phyloP scores from a whole-genome alignment of 495 filamentous ascomycete species.

The Aspergillus mulundensis region DNA sequence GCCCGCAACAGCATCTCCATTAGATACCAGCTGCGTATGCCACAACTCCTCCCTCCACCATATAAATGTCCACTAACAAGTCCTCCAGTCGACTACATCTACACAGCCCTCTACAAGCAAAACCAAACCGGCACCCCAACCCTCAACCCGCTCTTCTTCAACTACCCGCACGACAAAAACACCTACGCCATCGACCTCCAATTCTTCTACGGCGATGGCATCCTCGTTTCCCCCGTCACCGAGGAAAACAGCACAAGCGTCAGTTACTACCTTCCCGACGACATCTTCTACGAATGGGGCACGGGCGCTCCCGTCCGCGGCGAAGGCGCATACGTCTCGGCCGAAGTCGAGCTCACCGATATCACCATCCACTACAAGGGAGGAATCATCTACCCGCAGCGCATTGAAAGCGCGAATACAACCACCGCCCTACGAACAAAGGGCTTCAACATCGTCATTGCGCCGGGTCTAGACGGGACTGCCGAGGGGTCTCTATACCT shows the following conservation, averaged over 20 bases:
- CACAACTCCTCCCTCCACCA: neutral
- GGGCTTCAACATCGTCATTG: slow-evolving; percentile 67
- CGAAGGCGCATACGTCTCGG: slow-evolving; percentile 46
- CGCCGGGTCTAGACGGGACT: slow-evolving; percentile 48
- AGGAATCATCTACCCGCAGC: slow-evolving; percentile 63
- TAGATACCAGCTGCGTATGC: slow-evolving; percentile 56
- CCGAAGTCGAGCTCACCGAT: slow-evolving; percentile 52
- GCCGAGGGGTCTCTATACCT: slow-evolving; percentile 54
- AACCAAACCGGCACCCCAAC: slow-evolving; percentile 60
- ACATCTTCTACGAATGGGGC: slow-evolving; percentile 75
- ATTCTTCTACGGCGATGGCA: slow-evolving; percentile 67
- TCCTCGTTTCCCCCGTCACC: slow-evolving; percentile 70
- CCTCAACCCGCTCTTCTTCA: slow-evolving; percentile 65
- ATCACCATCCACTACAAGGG: slow-evolving; percentile 73
- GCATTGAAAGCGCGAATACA: slow-evolving; percentile 60
- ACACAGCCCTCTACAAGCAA: slow-evolving; percentile 68
- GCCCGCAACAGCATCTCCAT: slow-evolving; percentile 69
- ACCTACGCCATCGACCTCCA: slow-evolving; percentile 60
- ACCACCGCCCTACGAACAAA: slow-evolving; percentile 62
- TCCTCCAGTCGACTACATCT: slow-evolving; percentile 66
- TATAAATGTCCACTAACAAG: too few relatives aligned
- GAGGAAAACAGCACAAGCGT: slow-evolving; percentile 60
- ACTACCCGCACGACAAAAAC: slow-evolving; percentile 63
- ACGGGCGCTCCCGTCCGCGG: slow-evolving; percentile 56
- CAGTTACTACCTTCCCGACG: slow-evolving; percentile 69